phyloP scores from a whole-genome alignment of 805 yeast species.

The Candida orba region DNA sequence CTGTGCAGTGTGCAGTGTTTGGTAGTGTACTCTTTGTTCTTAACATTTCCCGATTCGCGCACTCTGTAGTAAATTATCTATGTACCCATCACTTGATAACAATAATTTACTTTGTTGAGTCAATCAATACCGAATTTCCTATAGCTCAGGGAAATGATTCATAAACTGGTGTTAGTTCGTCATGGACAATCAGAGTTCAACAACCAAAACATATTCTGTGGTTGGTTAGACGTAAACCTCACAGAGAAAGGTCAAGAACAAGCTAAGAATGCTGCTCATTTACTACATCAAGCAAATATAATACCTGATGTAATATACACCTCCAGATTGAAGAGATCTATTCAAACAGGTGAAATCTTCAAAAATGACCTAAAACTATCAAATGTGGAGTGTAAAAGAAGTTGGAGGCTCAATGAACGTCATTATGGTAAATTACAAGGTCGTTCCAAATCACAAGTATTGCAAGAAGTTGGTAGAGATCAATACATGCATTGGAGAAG shows the following conservation, averaged over 20 bases:
- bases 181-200: slow-evolving; percentile 84
- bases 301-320: slow-evolving; percentile 59
- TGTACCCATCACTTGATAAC: neutral
- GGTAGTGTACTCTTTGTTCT: too few species aligned
- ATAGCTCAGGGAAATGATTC: slow-evolving; percentile 4
- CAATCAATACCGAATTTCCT: neutral
- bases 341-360: slow-evolving; percentile 66
- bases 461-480: slow-evolving; percentile 60
- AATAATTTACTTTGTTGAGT: too few species aligned
- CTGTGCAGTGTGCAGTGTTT: too few species aligned
- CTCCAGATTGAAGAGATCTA: slow-evolving; percentile 65
- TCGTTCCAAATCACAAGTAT: slow-evolving; percentile 58
- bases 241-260: slow-evolving; percentile 62
- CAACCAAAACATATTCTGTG: slow-evolving; percentile 69
- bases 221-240: slow-evolving; percentile 75
- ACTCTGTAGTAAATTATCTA: neutral
- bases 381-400: slow-evolving; percentile 49
- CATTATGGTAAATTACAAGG: slow-evolving; percentile 84
- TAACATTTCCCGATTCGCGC: too few species aligned
- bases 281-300: slow-evolving; percentile 42
- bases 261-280: slow-evolving; percentile 57
- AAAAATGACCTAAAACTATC: slow-evolving; percentile 45
- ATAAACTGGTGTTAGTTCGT: slow-evolving; percentile 52
- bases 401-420: slow-evolving; percentile 79
- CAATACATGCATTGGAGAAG: slow-evolving; percentile 76